These are phyloP conservation scores for Lignosus rhinocerotis DNA, from an alignment of 1,284 basidiomycete species.

Conservation along the genomic window DNA sequence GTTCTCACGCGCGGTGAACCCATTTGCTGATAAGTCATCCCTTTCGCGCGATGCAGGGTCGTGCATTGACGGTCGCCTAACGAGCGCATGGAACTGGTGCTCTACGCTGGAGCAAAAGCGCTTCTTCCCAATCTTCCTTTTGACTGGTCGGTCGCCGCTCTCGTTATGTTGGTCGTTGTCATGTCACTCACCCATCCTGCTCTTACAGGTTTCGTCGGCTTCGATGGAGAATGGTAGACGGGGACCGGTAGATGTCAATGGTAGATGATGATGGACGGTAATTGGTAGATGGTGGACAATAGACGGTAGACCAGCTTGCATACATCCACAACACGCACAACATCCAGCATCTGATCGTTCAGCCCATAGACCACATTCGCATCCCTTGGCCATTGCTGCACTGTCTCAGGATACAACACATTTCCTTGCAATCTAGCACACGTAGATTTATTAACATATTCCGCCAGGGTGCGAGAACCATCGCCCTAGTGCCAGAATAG, in stretches of 20 bases:
- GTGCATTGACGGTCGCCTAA: conserved; percentile 65
- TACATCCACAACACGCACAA: background rate
- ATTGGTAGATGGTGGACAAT: background rate
- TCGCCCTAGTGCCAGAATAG: background rate
- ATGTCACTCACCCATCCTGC: background rate
- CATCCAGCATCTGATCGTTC: background rate
- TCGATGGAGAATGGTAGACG: conserved; percentile 77
- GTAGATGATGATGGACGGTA: no score
- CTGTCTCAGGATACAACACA: conserved; percentile 20
- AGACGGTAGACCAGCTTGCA: background rate
- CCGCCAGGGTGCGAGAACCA: background rate
- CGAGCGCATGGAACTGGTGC: conserved; percentile 89
- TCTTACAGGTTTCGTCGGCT: conserved; percentile 70
- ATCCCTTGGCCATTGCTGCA: conserved; percentile 16
- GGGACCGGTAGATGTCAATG: background rate
- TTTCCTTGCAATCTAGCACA: conserved; percentile 15
- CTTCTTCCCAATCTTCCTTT: conserved; percentile 75
- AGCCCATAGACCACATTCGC: conserved; percentile 11
- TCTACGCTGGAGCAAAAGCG: conserved; percentile 78
- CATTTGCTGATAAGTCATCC: background rate
- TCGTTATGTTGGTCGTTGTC: background rate
- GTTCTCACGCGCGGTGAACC: no score
- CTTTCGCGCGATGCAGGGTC: conserved; percentile 31
- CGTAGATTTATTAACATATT: conserved; percentile 9
- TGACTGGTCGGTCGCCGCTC: conserved; percentile 55